These are phyloP conservation scores for Pseudocercospora fijiensis DNA, from an alignment of 2,329 filamentous ascomycete genomes.

Conservation along the genomic window DNA sequence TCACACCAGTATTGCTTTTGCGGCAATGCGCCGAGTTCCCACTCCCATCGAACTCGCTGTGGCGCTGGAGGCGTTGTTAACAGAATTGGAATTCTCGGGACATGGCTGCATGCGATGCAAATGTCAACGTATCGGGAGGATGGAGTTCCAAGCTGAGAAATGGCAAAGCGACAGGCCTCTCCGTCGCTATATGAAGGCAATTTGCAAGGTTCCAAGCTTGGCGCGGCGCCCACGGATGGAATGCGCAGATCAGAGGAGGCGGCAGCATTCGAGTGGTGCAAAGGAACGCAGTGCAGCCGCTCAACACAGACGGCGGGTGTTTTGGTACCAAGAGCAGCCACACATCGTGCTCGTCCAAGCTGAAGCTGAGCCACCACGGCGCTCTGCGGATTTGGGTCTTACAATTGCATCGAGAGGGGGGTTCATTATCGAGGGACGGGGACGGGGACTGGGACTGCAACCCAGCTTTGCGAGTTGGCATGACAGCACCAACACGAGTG, in stretches of 20 bases:
- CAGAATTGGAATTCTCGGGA: neutral
- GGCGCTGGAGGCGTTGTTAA: neutral
- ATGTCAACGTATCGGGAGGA: neutral
- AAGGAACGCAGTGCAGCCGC: conserved; percentile 3
- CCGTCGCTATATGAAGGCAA: neutral
- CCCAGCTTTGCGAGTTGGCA: neutral
- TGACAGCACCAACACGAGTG: neutral
- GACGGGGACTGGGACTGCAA: neutral
- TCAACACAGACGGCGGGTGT: neutral
- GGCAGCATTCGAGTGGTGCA: conserved; percentile 6
- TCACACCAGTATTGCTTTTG: neutral
- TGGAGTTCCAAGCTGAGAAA: neutral
- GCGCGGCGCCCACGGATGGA: neutral
- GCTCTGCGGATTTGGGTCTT: neutral
- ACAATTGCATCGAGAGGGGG: conserved; percentile 2
- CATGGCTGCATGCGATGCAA: neutral
- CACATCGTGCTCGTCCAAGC: conserved; percentile 3
- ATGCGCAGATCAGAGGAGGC: conserved; percentile 2
- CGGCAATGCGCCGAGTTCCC: neutral
- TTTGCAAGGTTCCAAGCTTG: conserved; percentile 5
- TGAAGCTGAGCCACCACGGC: conserved; percentile 3
- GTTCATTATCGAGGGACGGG: no score
- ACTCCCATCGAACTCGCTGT: neutral
- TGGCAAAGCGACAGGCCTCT: neutral
- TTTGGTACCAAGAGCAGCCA: conserved; percentile 7